phyloP scores from a whole-genome alignment of 2,329 filamentous ascomycete species.

The Sphaceloma murrayae region DNA sequence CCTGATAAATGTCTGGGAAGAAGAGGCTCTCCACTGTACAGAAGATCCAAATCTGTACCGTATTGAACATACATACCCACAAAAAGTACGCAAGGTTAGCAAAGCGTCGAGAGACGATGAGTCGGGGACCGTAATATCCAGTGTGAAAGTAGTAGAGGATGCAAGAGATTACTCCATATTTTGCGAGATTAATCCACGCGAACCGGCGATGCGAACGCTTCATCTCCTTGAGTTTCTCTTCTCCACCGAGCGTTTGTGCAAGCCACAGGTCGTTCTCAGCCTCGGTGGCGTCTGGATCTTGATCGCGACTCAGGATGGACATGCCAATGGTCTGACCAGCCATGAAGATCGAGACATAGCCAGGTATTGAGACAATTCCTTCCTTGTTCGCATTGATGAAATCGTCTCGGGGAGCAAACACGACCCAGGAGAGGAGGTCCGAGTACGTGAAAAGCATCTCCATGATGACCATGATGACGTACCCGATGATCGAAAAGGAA shows the following conservation, averaged over 20 bases:
- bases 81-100: constrained; percentile 90
- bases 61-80: constrained; percentile 90
- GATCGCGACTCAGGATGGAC: constrained; percentile 57
- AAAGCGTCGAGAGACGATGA: constrained; percentile 74
- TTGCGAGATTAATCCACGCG: constrained; percentile 43
- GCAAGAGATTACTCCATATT: constrained; percentile 60
- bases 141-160: constrained; percentile 61
- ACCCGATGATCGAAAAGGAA: constrained; percentile 51
- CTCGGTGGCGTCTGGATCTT: constrained; percentile 22
- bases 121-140: constrained; percentile 60
- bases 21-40: constrained; percentile 66
- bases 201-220: constrained; percentile 16
- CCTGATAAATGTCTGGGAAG: constrained; percentile 62
- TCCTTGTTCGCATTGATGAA: constrained; percentile 86
- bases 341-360: constrained; percentile 91
- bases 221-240: constrained; percentile 17
- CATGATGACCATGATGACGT: constrained; percentile 60
- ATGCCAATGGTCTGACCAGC: constrained; percentile 77
- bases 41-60: constrained; percentile 68
- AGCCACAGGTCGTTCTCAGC: constrained; percentile 32
- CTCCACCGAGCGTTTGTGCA: constrained; percentile 26
- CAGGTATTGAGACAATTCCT: constrained; percentile 87
- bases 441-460: constrained; percentile 68
- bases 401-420: constrained; percentile 68
- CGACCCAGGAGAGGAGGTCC: constrained; percentile 68